These are phyloP conservation scores for Mortierella sp. DNA, from an alignment of 371 early-diverging fungal genomes.

Conservation along the genomic window DNA sequence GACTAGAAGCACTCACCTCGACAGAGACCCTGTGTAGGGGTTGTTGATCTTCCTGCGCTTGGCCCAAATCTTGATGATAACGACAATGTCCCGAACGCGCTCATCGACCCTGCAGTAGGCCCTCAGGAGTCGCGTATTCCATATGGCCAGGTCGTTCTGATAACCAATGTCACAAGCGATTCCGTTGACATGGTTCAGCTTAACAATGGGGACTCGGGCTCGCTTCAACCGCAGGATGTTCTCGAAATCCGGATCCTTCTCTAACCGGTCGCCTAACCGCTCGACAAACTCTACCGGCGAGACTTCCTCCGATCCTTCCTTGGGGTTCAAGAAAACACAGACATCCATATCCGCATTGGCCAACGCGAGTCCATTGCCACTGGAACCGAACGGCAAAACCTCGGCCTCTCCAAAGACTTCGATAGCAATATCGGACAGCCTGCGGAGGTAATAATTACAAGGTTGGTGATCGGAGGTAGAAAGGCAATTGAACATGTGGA, in stretches of 20 bases:
- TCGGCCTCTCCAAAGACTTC: constrained; percentile 56
- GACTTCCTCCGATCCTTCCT: constrained; percentile 36
- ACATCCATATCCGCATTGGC: constrained; percentile 61
- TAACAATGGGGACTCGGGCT: constrained; percentile 66
- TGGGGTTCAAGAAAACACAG: constrained; percentile 52
- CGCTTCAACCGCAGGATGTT: constrained; percentile 52
- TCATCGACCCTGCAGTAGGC: constrained; percentile 81
- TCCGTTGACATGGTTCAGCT: constrained; percentile 57
- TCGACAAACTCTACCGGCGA: constrained; percentile 58
- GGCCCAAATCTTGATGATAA: constrained; percentile 86
- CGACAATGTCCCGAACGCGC: constrained; percentile 78
- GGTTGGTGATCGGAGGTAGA: not conserved
- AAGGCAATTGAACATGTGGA: not conserved
- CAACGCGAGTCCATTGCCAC: constrained; percentile 59
- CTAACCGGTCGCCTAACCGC: constrained; percentile 52
- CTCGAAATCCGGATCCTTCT: constrained; percentile 45
- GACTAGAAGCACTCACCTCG: constrained; percentile 28
- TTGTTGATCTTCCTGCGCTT: constrained; percentile 78
- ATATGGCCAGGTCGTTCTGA: constrained; percentile 80
- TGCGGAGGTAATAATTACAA: not conserved
- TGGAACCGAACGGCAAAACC: constrained; percentile 58
- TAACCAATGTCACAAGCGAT: constrained; percentile 88
- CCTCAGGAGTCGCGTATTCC: constrained; percentile 81
- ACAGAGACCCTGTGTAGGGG: constrained; percentile 59
- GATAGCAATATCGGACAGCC: constrained; percentile 36